Conservation (phyloP, 2,329 filamentous ascomycete genomes). For the Monilinia fructicola region DNA sequence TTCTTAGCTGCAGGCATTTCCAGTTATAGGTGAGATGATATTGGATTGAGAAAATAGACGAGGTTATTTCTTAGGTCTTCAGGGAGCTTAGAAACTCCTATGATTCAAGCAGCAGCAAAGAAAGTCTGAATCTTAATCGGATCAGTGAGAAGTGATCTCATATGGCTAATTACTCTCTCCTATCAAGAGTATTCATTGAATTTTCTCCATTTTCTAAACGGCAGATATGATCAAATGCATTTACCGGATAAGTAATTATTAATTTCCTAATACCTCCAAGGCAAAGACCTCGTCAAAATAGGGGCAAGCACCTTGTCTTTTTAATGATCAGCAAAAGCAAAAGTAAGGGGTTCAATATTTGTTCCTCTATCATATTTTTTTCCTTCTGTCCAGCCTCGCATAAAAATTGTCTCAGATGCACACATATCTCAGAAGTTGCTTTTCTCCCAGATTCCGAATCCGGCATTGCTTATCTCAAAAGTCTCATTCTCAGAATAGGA, state of each 20-base stretch:
- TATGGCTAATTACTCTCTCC: too few relatives aligned
- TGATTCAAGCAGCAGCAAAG: too few relatives aligned
- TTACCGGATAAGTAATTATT: too few relatives aligned
- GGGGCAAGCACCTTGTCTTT: too few relatives aligned
- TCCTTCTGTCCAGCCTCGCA: background rate
- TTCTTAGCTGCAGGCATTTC: background rate
- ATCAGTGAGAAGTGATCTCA: too few relatives aligned
- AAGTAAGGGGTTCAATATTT: conserved; percentile 3
- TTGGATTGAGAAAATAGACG: background rate
- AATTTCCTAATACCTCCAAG: too few relatives aligned
- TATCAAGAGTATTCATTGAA: too few relatives aligned
- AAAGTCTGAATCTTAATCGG: too few relatives aligned
- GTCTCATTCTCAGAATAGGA: background rate
- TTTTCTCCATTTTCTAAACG: too few relatives aligned
- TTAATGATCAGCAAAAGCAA: background rate
- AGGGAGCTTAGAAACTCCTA: background rate
- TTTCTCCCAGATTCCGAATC: background rate
- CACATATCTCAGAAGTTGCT: conserved; percentile 13
- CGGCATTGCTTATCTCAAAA: background rate
- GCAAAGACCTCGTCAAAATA: too few relatives aligned
- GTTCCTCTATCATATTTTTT: conserved; percentile 1
- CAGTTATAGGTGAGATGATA: too few relatives aligned
- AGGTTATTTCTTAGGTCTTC: background rate
- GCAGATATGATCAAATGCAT: too few relatives aligned
- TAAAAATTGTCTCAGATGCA: conserved; percentile 16